Conservation (phyloP, 1,284 basidiomycete genomes). For the Microbotryum saponariae region DNA sequence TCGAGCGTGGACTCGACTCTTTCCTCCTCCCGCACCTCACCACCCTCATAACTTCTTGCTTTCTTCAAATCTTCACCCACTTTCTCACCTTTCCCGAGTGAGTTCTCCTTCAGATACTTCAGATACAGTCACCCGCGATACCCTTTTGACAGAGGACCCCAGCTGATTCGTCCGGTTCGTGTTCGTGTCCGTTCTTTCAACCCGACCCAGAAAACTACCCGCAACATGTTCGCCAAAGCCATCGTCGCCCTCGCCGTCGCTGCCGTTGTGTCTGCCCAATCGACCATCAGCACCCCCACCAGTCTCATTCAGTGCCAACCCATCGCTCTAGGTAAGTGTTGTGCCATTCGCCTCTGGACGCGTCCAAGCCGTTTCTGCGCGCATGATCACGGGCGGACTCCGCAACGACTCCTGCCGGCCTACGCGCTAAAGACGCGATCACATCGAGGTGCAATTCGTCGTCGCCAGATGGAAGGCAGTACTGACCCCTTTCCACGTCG, state of each 20-base stretch:
- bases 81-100: neutral
- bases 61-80: slow-evolving; percentile 1
- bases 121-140: neutral
- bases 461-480: neutral
- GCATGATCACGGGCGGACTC: neutral
- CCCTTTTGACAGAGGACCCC: neutral
- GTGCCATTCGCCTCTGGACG: neutral
- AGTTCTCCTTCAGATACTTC: neutral
- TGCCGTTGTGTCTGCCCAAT: slow-evolving; percentile 16
- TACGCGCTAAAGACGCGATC: neutral
- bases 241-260: slow-evolving; percentile 15
- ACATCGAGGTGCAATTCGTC: neutral
- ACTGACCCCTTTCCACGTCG: neutral
- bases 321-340: neutral
- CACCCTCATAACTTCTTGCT: neutral
- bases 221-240: slow-evolving; percentile 7
- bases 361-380: neutral
- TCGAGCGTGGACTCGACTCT: too few relatives aligned
- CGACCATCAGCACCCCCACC: slow-evolving; percentile 22
- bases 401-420: neutral
- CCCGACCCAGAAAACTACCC: neutral
- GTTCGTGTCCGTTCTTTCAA: neutral
- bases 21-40: too few relatives aligned
- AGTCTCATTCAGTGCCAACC: slow-evolving; percentile 17
- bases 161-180: neutral